A percentile compares a stretch with the other conserved stretches of the same genome.
Conservation (phyloP, 164 flowering plant species). For the Nymphaea thermarum region DNA sequence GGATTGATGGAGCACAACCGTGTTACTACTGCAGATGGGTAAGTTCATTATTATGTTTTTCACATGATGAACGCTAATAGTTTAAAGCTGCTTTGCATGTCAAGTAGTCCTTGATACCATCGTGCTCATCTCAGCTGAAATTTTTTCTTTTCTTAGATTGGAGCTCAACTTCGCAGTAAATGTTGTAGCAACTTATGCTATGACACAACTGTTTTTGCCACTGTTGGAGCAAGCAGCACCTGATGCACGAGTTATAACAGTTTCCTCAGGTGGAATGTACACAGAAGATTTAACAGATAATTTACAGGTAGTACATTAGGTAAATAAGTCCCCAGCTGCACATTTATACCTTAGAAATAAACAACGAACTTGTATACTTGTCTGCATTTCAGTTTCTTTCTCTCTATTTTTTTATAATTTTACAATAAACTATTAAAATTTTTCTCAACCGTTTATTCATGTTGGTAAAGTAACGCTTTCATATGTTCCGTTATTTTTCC, state of each 20-base stretch:
- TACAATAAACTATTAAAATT: too few species aligned
- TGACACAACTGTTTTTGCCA: constrained; percentile 76
- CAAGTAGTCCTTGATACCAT: neutral
- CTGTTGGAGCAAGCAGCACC: constrained; percentile 80
- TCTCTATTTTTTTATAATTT: too few species aligned
- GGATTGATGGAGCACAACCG: constrained; percentile 70
- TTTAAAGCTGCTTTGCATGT: neutral
- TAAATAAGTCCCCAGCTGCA: too few species aligned
- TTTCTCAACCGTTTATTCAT: too few species aligned
- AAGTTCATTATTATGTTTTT: neutral
- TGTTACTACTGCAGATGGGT: constrained; percentile 73
- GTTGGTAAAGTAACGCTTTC: too few species aligned
- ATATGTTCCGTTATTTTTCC: too few species aligned
- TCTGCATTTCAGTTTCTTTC: too few species aligned
- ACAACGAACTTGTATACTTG: too few species aligned
- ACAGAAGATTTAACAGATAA: constrained; percentile 56
- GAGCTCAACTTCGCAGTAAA: constrained; percentile 88
- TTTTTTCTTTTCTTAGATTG: constrained; percentile 28
- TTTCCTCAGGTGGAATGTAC: constrained; percentile 96
- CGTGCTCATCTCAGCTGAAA: neutral
- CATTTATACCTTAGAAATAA: too few species aligned
- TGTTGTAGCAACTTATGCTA: constrained; percentile 66
- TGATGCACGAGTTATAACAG: constrained; percentile 87
- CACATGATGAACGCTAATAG: neutral
- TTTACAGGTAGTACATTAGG: constrained; percentile 42